Evolutionary conservation across 495 filamentous ascomycete genomes (phyloP).

Genomic region (Penicillium parvum): DNA sequence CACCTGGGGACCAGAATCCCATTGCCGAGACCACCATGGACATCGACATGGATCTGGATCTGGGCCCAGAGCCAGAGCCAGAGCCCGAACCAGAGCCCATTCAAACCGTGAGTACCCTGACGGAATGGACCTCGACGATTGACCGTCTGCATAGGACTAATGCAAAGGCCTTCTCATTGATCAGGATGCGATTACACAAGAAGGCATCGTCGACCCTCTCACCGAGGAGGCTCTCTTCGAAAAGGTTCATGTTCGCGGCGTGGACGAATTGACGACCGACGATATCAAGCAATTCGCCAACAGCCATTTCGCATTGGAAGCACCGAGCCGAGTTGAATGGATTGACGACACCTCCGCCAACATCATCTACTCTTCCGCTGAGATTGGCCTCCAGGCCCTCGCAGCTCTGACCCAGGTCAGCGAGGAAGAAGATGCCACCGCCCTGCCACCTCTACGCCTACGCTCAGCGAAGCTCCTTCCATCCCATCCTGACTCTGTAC

Average conservation of each 20-base stretch:
- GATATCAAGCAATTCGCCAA: constrained; percentile 67
- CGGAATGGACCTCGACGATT: neutral
- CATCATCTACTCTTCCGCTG: constrained; percentile 64
- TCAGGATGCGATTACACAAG: constrained; percentile 24
- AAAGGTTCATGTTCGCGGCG: constrained; percentile 78
- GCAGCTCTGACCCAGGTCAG: constrained; percentile 49
- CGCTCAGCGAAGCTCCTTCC: constrained; percentile 61
- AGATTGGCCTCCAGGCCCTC: constrained; percentile 71
- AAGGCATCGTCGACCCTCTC: constrained; percentile 23
- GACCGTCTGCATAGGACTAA: neutral
- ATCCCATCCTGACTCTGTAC: constrained; percentile 59
- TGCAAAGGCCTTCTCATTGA: neutral
- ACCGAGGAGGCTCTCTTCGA: constrained; percentile 36
- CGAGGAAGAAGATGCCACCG: constrained; percentile 34
- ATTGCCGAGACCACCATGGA: constrained; percentile 55
- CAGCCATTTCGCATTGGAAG: constrained; percentile 55
- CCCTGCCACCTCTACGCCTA: constrained; percentile 43
- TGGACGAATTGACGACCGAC: constrained; percentile 74
- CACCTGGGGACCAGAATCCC: constrained; percentile 6
- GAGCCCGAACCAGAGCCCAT: constrained; percentile 40
- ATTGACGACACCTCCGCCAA: constrained; percentile 93
- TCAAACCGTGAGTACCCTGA: constrained; percentile 27
- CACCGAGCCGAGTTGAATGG: constrained; percentile 73
- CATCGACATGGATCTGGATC: constrained; percentile 72
- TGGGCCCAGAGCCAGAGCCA: constrained; percentile 46